Evolutionary conservation across 768 basidiomycete species (phyloP).

Genomic region (Thelephora aurantiotincta): DNA sequence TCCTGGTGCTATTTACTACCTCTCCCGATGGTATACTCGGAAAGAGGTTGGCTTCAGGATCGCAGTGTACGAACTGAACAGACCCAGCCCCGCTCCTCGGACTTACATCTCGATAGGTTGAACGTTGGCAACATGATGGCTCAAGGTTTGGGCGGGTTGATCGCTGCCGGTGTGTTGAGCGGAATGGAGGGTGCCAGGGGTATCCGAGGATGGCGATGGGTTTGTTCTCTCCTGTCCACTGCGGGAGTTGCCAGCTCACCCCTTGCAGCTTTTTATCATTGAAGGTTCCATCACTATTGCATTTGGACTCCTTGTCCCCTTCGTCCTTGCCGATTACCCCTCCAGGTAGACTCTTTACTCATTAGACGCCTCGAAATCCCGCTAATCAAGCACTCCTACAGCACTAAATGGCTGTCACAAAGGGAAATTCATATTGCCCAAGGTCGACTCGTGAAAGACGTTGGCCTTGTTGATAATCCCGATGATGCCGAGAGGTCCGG

Average conservation of each 20-base stretch:
- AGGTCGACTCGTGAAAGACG: conserved; percentile 17
- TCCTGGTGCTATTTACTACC: not conserved
- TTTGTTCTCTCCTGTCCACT: not conserved
- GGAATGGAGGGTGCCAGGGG: conserved; percentile 27
- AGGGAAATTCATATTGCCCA: conserved; percentile 18
- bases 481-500: conserved; percentile 9
- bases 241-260: not conserved
- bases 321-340: conserved; percentile 26
- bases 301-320: conserved; percentile 19
- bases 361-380: no score
- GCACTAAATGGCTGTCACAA: conserved; percentile 17
- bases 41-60: conserved; percentile 23
- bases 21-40: conserved; percentile 26
- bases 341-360: conserved; percentile 7
- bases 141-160: conserved; percentile 31
- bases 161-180: conserved; percentile 28
- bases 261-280: conserved; percentile 14
- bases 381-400: not conserved
- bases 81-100: not conserved
- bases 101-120: conserved; percentile 1
- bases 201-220: conserved; percentile 25
- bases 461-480: conserved; percentile 10
- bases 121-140: conserved; percentile 25
- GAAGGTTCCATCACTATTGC: conserved; percentile 19
- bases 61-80: conserved; percentile 11